Percentiles rank a stretch among this genome's conserved stretches.
Evolutionary conservation across 2,329 filamentous ascomycete species (phyloP).

Genomic region (Xylaria multiplex): DNA sequence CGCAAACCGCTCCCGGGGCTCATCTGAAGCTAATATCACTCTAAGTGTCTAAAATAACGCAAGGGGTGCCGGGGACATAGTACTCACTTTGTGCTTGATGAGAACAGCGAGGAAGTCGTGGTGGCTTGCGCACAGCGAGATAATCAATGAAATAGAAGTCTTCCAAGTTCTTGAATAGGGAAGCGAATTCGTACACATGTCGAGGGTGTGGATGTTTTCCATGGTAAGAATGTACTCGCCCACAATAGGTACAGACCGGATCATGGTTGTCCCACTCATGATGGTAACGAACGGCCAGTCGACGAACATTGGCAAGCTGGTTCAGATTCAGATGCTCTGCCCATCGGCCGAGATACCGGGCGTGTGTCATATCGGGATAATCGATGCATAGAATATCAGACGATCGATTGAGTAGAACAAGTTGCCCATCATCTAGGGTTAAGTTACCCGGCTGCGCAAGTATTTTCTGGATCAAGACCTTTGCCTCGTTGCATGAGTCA

Average conservation of each 20-base stretch:
- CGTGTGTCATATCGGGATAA: constrained; percentile 42
- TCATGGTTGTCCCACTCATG: constrained; percentile 53
- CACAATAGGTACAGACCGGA: constrained; percentile 50
- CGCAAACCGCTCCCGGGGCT: constrained; percentile 43
- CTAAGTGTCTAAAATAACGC: constrained; percentile 24
- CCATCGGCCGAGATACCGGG: constrained; percentile 41
- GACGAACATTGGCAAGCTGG: constrained; percentile 50
- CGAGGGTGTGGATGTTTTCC: constrained; percentile 49
- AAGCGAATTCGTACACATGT: constrained; percentile 58
- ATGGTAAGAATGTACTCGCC: constrained; percentile 45
- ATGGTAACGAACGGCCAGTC: constrained; percentile 56
- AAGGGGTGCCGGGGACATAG: not conserved
- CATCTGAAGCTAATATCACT: constrained; percentile 20
- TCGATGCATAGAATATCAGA: constrained; percentile 48
- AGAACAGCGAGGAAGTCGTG: constrained; percentile 27
- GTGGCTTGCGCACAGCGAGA: constrained; percentile 49
- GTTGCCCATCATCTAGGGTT: constrained; percentile 40
- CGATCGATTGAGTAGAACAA: constrained; percentile 42
- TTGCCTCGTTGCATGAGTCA: constrained; percentile 42
- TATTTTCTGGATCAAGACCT: constrained; percentile 36
- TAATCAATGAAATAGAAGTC: constrained; percentile 59
- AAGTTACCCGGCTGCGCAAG: constrained; percentile 41
- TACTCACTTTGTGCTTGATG: constrained; percentile 36
- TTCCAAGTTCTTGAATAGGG: constrained; percentile 55
- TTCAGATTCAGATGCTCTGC: constrained; percentile 40